Evolutionary conservation across 352 stramenopile genomes (phyloP).

Genomic region (Pythium graminicola): DNA sequence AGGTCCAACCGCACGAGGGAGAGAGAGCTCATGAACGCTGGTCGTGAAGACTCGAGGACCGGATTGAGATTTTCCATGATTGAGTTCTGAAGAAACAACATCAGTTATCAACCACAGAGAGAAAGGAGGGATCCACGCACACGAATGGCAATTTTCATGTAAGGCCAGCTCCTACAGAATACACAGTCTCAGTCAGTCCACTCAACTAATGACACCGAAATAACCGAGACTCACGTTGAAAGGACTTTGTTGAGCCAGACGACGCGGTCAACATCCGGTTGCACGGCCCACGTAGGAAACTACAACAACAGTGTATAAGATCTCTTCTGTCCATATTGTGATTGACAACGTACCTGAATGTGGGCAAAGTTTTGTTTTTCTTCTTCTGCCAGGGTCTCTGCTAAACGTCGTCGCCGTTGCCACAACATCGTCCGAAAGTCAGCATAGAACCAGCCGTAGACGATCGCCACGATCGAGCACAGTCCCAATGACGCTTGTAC

Average conservation of each 20-base stretch:
- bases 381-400: constrained; percentile 20
- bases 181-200: not conserved
- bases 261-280: constrained; percentile 62
- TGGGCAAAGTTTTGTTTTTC: constrained; percentile 30
- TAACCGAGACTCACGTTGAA: constrained; percentile 22
- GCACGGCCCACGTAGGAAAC: constrained; percentile 49
- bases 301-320: constrained; percentile 5
- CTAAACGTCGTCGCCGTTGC: constrained; percentile 18
- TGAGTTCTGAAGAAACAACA: constrained; percentile 38
- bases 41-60: constrained; percentile 48
- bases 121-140: constrained; percentile 21
- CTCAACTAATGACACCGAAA: not conserved
- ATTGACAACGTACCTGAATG: constrained; percentile 20
- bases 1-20: constrained; percentile 53
- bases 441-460: constrained; percentile 54
- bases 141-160: constrained; percentile 67
- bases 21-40: constrained; percentile 61
- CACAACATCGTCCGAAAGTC: constrained; percentile 40
- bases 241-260: constrained; percentile 80
- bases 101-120: not conserved
- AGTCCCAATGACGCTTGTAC: constrained; percentile 43
- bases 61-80: constrained; percentile 54
- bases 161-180: constrained; percentile 51
- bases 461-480: constrained; percentile 25
- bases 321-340: not conserved